Base-by-base conservation (phyloP, 495 filamentous ascomycete genomes). In the Aspergillus indologenus region DNA sequence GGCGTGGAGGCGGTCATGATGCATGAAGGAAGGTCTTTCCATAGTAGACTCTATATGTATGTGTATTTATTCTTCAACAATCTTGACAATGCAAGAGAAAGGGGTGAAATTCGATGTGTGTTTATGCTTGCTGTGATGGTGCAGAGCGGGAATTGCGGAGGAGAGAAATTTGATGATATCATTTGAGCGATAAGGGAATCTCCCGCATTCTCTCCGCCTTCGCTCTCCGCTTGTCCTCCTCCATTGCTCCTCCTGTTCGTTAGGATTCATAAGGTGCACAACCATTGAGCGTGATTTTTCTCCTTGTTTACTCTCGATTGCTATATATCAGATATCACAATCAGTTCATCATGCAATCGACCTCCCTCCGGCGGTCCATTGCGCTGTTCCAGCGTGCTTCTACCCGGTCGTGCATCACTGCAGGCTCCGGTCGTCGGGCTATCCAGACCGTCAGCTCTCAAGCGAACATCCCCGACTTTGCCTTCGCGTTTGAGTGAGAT, bases 401-500 rank as follows among this genome's bases (percentile, higher is more conserved):
- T 44, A 20, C 51, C 8, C 61, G 61, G 44, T 67, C 63, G 50
- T 67, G 61, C 54, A 46, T 65, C 48, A 57, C 47, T 31, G 51
- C 60, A 34, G 50, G 43, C 40, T 9, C 45, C 47, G 53, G 60
- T 42, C 66, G 64, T 20, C 66, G 72, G 40, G 57, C 61, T 54
- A 58, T 74, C 51, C 72, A 75, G 58, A 75, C 68, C 29, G 59
- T 65, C 53, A 74, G 60, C 57, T 64, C 68, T 20, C 71, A 65
- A 40, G 5, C 34, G 12, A 40, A 40, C 40, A 56, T 80, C 52
- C 83, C 86, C 15, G 77, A 83, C 69, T 90, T 90, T 64, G 90
- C 87, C 7, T 94, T 95, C 75, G 90, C 87, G 17, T 92, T 95
- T 67, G 90, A 95, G 89, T 92, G 81, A 71, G 82, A 76, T 61